phyloP scores from a whole-genome alignment of 495 filamentous ascomycete species.

The Annulohypoxylon stygium region DNA sequence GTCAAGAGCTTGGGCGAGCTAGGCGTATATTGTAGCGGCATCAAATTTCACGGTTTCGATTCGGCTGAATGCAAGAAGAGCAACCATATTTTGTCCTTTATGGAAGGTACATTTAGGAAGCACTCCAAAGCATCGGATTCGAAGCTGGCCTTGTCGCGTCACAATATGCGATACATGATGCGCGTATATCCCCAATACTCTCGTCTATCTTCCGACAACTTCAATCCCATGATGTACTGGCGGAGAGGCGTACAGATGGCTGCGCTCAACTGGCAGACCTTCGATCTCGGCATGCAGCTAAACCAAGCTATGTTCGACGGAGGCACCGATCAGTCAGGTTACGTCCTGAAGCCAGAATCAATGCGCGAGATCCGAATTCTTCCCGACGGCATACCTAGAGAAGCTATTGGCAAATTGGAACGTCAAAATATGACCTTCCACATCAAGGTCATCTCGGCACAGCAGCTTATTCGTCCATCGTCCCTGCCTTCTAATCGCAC shows the following conservation, averaged over 20 bases:
- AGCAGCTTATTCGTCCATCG: slow-evolving; percentile 88
- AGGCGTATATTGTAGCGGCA: slow-evolving; percentile 88
- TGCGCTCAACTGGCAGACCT: slow-evolving; percentile 98
- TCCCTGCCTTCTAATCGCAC: slow-evolving; percentile 75
- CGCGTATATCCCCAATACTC: slow-evolving; percentile 88
- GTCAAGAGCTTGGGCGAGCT: slow-evolving; percentile 84
- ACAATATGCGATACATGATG: slow-evolving; percentile 93
- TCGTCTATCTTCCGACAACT: slow-evolving; percentile 88
- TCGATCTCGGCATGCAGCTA: slow-evolving; percentile 92
- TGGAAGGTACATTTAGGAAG: slow-evolving; percentile 84
- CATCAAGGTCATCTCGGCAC: slow-evolving; percentile 91
- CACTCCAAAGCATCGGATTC: slow-evolving; percentile 77
- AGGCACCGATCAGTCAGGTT: slow-evolving; percentile 86
- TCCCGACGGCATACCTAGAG: slow-evolving; percentile 59
- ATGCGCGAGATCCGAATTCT: slow-evolving; percentile 72
- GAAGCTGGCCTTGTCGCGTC: slow-evolving; percentile 80
- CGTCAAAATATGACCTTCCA: slow-evolving; percentile 84
- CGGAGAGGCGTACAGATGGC: slow-evolving; percentile 96
- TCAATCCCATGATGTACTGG: slow-evolving; percentile 93
- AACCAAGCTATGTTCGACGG: slow-evolving; percentile 99
- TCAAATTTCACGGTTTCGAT: slow-evolving; percentile 84
- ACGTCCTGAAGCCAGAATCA: slow-evolving; percentile 91
- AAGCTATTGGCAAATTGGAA: slow-evolving; percentile 68
- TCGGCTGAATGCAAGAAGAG: slow-evolving; percentile 80
- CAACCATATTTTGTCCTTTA: slow-evolving; percentile 96